Conservation (phyloP, 1,284 basidiomycete species). For the Anthracocystis setariae region DNA sequence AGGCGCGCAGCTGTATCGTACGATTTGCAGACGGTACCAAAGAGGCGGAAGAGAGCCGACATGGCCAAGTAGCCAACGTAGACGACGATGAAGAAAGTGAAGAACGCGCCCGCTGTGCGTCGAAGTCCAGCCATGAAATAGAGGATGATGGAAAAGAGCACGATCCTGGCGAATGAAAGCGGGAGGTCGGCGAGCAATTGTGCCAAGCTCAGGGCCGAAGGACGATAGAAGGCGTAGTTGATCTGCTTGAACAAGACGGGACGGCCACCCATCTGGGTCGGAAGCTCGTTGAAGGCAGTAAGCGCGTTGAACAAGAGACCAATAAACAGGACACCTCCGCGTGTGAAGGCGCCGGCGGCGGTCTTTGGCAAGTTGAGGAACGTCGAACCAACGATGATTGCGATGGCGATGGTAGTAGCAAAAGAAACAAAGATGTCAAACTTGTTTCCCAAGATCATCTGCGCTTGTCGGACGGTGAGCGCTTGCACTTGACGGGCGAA, state of each 20-base stretch:
- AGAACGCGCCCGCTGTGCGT: constrained; percentile 62
- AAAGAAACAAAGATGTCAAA: constrained; percentile 53
- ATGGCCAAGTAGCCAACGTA: constrained; percentile 51
- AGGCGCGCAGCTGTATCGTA: constrained; percentile 64
- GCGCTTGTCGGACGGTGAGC: constrained; percentile 54
- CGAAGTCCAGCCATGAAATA: constrained; percentile 60
- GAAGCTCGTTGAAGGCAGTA: constrained; percentile 68
- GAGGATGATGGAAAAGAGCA: constrained; percentile 68
- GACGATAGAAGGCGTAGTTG: constrained; percentile 63
- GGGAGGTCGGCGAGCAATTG: constrained; percentile 67
- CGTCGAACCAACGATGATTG: constrained; percentile 51
- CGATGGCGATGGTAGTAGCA: constrained; percentile 58
- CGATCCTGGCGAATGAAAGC: constrained; percentile 67
- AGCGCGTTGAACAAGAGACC: constrained; percentile 68
- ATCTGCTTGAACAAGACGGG: constrained; percentile 51
- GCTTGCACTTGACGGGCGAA: constrained; percentile 52
- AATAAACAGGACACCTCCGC: constrained; percentile 69
- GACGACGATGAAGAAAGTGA: constrained; percentile 72
- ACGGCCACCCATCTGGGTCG: constrained; percentile 71
- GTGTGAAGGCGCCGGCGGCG: constrained; percentile 54
- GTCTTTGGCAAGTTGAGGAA: constrained; percentile 56
- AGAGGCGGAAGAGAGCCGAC: constrained; percentile 51
- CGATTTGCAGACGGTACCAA: constrained; percentile 40
- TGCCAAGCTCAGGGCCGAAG: constrained; percentile 57
- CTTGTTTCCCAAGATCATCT: constrained; percentile 54